A percentile compares a stretch with the other conserved stretches of the same genome.
These are phyloP conservation scores for Talaromyces sp. DNA, from an alignment of 2,329 filamentous ascomycete species.

Conservation along the genomic window DNA sequence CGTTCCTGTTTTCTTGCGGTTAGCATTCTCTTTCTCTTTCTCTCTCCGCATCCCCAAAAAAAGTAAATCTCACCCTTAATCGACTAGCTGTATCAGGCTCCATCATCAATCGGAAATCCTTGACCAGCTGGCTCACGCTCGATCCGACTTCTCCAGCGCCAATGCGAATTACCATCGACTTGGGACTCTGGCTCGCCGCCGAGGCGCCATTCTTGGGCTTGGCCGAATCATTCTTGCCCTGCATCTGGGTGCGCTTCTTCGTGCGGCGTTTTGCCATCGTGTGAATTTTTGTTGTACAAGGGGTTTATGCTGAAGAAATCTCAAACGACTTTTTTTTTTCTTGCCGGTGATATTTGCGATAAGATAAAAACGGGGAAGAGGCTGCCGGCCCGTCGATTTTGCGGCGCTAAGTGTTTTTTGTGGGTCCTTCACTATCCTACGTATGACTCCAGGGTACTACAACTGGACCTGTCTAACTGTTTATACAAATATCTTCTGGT, in stretches of 20 bases:
- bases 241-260: slow-evolving; percentile 84
- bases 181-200: slow-evolving; percentile 52
- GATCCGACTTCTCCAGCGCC: slow-evolving; percentile 89
- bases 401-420: slow-evolving; percentile 27
- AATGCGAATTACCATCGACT: slow-evolving; percentile 98
- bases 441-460: too few species aligned
- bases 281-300: background rate
- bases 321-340: slow-evolving; percentile 1
- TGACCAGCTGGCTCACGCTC: slow-evolving; percentile 83
- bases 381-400: slow-evolving; percentile 32
- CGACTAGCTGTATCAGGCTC: slow-evolving; percentile 88
- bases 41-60: background rate
- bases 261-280: slow-evolving; percentile 72
- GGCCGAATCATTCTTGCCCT: slow-evolving; percentile 53
- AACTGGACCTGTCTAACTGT: background rate
- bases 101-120: slow-evolving; percentile 90
- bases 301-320: background rate
- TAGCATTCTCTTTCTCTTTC: background rate
- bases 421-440: slow-evolving; percentile 4
- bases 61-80: slow-evolving; percentile 53
- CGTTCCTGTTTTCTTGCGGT: slow-evolving; percentile 54
- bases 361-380: slow-evolving; percentile 25
- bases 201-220: slow-evolving; percentile 37
- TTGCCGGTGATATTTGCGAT: slow-evolving; percentile 15
- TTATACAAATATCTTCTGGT: background rate